Conservation (phyloP, 2,329 filamentous ascomycete species). For the Alternaria panax region DNA sequence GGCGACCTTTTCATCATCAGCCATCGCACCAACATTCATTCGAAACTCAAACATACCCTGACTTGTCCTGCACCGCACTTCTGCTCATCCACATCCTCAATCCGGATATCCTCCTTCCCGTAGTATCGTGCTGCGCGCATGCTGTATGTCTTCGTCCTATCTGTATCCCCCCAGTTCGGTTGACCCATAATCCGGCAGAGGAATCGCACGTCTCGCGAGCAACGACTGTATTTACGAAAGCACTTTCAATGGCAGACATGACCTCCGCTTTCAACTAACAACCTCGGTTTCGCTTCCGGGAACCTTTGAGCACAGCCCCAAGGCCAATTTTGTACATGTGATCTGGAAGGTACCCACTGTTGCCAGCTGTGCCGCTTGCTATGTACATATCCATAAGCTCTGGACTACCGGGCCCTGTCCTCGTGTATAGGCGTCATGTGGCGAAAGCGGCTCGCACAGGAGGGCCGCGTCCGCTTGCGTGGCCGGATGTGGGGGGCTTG, state of each 20-base stretch:
- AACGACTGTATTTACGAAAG: slow-evolving; percentile 40
- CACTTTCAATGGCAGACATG: slow-evolving; percentile 42
- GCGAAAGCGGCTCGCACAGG: slow-evolving; percentile 11
- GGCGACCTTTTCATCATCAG: slow-evolving; percentile 43
- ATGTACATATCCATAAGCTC: background rate
- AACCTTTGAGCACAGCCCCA: slow-evolving; percentile 2
- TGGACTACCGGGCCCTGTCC: background rate
- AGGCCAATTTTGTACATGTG: background rate
- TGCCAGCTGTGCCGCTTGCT: background rate
- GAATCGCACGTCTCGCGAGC: slow-evolving; percentile 15
- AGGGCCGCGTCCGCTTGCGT: slow-evolving; percentile 11
- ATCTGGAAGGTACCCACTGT: slow-evolving; percentile 7
- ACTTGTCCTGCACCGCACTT: slow-evolving; percentile 61
- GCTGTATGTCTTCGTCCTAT: slow-evolving; percentile 9
- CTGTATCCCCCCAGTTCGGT: slow-evolving; percentile 11
- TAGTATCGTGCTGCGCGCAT: slow-evolving; percentile 66
- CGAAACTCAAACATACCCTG: slow-evolving; percentile 32
- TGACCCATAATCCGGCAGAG: background rate
- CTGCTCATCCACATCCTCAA: slow-evolving; percentile 61
- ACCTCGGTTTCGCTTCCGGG: slow-evolving; percentile 10
- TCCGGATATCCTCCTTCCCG: slow-evolving; percentile 62
- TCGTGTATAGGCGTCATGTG: background rate
- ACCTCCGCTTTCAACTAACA: background rate
- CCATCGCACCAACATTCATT: background rate
- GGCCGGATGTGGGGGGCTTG: slow-evolving; percentile 7